Conservation (phyloP, 139 green algal genomes). For the Eudorina sp. region DNA sequence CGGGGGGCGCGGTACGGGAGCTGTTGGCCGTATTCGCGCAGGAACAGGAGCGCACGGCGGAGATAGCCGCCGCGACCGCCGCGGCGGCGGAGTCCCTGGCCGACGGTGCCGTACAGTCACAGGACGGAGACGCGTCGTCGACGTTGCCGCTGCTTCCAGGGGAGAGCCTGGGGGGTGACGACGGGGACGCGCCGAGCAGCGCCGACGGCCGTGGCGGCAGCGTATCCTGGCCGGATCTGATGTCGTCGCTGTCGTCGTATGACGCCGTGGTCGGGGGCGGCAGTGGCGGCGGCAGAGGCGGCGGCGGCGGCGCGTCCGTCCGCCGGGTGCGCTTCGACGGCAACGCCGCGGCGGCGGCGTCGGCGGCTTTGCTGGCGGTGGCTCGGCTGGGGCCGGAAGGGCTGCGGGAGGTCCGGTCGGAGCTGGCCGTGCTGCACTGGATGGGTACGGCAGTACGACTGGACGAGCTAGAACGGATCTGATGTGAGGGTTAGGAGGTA, state of each 20-base stretch:
- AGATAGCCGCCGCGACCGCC: not conserved
- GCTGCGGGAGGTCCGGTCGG: constrained; percentile 50
- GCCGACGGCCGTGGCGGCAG: too few relatives aligned
- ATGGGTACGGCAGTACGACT: not conserved
- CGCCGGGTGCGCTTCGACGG: constrained; percentile 12
- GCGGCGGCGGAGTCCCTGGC: not conserved
- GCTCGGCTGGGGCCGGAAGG: not conserved
- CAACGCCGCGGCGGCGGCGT: constrained; percentile 22
- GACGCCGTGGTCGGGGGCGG: not conserved
- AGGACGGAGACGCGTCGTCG: not conserved
- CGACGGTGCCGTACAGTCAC: too few relatives aligned
- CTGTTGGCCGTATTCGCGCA: constrained; percentile 27
- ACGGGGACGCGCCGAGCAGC: too few relatives aligned
- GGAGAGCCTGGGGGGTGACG: not conserved
- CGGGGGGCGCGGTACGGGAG: not conserved
- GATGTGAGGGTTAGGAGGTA: too few relatives aligned
- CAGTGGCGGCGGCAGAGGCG: not conserved
- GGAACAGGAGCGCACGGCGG: not conserved
- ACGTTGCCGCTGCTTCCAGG: not conserved
- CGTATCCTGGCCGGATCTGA: not conserved
- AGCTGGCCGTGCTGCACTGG: constrained; percentile 72
- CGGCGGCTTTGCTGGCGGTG: constrained; percentile 31
- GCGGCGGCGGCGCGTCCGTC: not conserved
- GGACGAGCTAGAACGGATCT: not conserved
- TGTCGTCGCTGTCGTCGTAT: not conserved